A percentile compares a stretch with the other conserved stretches of the same genome.
These are phyloP conservation scores for Ceratobasidium sp. DNA, from an alignment of 1,284 basidiomycete genomes.

Conservation along the genomic window DNA sequence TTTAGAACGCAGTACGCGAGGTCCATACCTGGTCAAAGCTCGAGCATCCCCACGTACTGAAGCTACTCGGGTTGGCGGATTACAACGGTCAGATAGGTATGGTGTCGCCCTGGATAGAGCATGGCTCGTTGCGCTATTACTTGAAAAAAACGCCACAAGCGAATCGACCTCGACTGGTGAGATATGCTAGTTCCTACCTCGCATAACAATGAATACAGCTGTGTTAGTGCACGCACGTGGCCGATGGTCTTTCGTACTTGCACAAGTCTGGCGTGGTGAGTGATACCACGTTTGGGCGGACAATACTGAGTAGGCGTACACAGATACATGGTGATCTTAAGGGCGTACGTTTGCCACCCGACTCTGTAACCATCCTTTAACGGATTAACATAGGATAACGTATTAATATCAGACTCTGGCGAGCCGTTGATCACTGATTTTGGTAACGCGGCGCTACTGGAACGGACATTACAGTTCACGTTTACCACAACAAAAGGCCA, in stretches of 20 bases:
- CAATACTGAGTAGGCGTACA: too few relatives aligned
- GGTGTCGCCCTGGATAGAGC: constrained; percentile 18
- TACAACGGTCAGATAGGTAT: constrained; percentile 17
- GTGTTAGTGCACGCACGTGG: background rate
- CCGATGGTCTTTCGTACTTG: constrained; percentile 17
- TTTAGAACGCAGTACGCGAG: constrained; percentile 7
- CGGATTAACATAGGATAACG: too few relatives aligned
- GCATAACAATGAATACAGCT: too few relatives aligned
- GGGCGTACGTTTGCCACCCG: background rate
- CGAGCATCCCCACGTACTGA: background rate
- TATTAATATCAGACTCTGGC: too few relatives aligned
- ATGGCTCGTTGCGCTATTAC: background rate
- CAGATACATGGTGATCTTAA: constrained; percentile 34
- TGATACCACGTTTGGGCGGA: background rate
- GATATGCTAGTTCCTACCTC: background rate
- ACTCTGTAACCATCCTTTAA: background rate
- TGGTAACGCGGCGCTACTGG: constrained; percentile 1
- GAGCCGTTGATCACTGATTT: constrained; percentile 10
- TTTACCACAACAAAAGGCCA: background rate
- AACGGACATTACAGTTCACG: constrained; percentile 6
- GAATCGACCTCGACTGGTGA: constrained; percentile 11
- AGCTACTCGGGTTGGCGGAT: background rate
- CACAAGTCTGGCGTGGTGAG: constrained; percentile 6
- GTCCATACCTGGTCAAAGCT: constrained; percentile 20
- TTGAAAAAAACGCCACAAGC: background rate